Base-by-base conservation (phyloP, 2,329 filamentous ascomycete genomes). In the Zalaria sp. region DNA sequence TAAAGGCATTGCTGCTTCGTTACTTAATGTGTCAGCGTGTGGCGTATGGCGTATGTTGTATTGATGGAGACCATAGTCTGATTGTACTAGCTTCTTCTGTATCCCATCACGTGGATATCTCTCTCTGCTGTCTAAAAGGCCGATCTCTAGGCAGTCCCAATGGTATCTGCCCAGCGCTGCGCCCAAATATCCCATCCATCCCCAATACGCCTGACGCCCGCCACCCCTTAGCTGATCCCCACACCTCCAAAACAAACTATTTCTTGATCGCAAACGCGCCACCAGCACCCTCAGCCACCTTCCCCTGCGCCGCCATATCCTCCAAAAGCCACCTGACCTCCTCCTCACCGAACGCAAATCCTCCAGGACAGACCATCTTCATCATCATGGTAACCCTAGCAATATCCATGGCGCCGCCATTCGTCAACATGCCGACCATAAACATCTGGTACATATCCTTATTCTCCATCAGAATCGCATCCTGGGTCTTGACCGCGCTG, bases 371-470 rank as follows among this genome's bases (percentile, higher is more conserved):
- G 44, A 89, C 73, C 73, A 96, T 89, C 63, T 85, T 86, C 71
- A 98, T 72, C 85, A 96, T 95, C 81, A 88, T 93, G 5, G 79
- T 73, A 49, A 98, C 93, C 57, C 87, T 76, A 42, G 71, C 71
- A 45, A 88, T 66, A 39, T 83, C 80, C 83, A 95, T 91, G 27
- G 81, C 77, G 11, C 81, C 81, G 52, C 86, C 82, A 60, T 95
- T 95, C 47, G 86, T 95, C 61, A 98, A 66, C 91, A 98, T 96
- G 40, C 85, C 86, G 43, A 87, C 69, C 44, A 98, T 87, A 58
- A 94, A 96, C 54, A 88, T 82, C 76, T 83, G 86, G 61, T 95
- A 94, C 34, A 94, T 73, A 35, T 72, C 68, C 59, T 75, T 77
- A 53, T 78, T 77, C 57, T 84, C 81, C 49, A 76, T 71, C 25